These are phyloP conservation scores for Themeda triandra DNA, from an alignment of 176 grass and related monocot genomes.

Conservation along the genomic window DNA sequence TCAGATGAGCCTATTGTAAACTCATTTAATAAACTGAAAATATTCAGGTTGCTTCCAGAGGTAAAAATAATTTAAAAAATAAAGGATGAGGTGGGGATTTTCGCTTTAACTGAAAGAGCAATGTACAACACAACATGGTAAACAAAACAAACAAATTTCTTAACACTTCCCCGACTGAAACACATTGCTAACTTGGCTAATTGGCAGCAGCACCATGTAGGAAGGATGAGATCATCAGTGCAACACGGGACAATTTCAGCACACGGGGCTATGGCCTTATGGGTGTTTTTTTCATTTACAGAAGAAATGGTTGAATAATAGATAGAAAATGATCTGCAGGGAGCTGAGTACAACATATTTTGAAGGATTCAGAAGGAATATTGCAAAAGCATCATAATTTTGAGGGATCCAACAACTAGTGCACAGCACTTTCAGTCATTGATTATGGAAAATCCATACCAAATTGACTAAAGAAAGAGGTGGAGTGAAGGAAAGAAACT, in stretches of 20 bases:
- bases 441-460: background rate
- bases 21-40: background rate
- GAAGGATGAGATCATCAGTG: background rate
- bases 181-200: background rate
- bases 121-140: background rate
- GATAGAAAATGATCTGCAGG: background rate
- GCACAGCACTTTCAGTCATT: background rate
- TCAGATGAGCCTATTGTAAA: background rate
- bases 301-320: background rate
- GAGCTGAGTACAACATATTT: background rate
- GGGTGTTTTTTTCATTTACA: background rate
- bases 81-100: background rate
- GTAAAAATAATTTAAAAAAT: background rate
- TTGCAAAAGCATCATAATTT: background rate
- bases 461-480: background rate
- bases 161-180: background rate
- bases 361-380: background rate
- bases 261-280: too few species aligned
- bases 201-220: background rate
- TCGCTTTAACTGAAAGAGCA: background rate
- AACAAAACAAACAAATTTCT: background rate
- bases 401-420: background rate
- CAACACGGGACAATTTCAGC: background rate
- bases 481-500: background rate
- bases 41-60: background rate